Percentiles rank a stretch among this genome's conserved stretches.
These are phyloP conservation scores for Erucastrum elatum DNA, from an alignment of 345 rosid genomes.

Conservation along the genomic window DNA sequence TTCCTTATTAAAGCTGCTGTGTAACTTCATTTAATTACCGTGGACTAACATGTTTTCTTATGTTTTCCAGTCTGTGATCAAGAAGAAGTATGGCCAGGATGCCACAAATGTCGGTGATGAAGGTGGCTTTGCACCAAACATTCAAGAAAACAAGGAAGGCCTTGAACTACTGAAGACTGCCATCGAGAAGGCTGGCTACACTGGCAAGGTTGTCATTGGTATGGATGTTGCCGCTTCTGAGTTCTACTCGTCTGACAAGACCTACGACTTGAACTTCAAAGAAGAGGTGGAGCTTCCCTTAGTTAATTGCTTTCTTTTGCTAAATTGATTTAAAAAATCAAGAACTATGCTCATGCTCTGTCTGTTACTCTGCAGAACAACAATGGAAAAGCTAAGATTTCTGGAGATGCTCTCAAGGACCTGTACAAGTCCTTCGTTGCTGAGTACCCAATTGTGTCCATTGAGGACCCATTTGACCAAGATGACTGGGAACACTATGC, in stretches of 20 bases:
- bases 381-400: not conserved
- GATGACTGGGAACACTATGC: constrained; percentile 1
- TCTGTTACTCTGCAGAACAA: not conserved
- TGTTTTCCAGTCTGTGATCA: constrained; percentile 33
- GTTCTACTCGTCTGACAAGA: not conserved
- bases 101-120: constrained; percentile 98
- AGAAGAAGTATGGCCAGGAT: constrained; percentile 90
- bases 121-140: constrained; percentile 98
- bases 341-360: not conserved
- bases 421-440: not conserved
- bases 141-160: constrained; percentile 99
- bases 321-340: not conserved
- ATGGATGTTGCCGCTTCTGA: constrained; percentile 1
- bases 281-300: not conserved
- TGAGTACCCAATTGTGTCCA: constrained; percentile 1
- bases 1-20: not conserved
- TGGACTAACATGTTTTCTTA: not conserved
- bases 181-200: not conserved
- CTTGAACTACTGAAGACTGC: constrained; percentile 67
- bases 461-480: not conserved
- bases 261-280: not conserved
- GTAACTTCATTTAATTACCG: not conserved
- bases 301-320: not conserved
- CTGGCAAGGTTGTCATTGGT: not conserved
- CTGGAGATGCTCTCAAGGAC: constrained; percentile 2